phyloP scores from a whole-genome alignment of 306 rosid genomes.

The Inga laurina region DNA sequence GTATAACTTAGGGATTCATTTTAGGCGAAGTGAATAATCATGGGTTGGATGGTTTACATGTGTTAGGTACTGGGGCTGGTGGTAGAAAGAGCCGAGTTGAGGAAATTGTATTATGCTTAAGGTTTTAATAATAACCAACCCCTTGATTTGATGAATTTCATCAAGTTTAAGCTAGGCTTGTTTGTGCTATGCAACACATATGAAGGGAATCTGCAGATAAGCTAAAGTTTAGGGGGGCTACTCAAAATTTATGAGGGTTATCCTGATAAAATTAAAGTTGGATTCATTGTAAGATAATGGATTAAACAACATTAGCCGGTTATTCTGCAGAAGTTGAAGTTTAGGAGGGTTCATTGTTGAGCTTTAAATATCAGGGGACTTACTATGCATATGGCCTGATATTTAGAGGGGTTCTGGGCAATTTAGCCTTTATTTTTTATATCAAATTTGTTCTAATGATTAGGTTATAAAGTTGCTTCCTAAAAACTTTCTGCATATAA shows the following conservation, averaged over 20 bases:
- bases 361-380: neutral
- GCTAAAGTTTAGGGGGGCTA: neutral
- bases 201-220: neutral
- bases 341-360: neutral
- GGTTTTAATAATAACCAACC: neutral
- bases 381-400: neutral
- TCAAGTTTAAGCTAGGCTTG: neutral
- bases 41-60: neutral
- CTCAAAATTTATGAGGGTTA: neutral
- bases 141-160: neutral
- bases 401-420: neutral
- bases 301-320: neutral
- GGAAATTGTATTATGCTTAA: neutral
- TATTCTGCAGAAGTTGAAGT: neutral
- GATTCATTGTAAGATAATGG: neutral
- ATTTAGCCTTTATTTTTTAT: neutral
- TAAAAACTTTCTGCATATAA: conserved; percentile 1
- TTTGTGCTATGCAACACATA: neutral
- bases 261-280: neutral
- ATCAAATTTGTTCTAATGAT: conserved; percentile 10
- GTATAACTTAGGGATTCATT: neutral
- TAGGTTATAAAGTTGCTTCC: conserved; percentile 4
- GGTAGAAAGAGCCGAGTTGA: neutral
- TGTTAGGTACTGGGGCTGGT: neutral
- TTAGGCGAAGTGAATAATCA: neutral